Evolutionary conservation across 2,329 filamentous ascomycete genomes (phyloP).

Genomic region (Fusarium coffeatum): DNA sequence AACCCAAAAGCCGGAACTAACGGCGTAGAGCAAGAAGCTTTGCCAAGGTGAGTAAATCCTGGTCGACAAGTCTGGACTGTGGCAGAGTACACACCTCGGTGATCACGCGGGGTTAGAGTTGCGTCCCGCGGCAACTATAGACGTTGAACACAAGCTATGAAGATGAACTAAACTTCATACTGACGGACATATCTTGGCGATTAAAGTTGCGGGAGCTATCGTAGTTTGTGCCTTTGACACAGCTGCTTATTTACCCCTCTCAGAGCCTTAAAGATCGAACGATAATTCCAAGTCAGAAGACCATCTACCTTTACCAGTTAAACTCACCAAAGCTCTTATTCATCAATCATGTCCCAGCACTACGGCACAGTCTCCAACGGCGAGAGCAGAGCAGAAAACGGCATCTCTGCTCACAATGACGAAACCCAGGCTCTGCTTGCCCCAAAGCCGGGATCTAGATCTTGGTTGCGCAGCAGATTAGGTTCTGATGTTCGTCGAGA

Average conservation of each 20-base stretch:
- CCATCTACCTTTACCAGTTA: background rate
- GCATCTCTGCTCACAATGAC: conserved; percentile 2
- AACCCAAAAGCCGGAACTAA: background rate
- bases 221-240: background rate
- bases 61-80: background rate
- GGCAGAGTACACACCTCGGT: conserved; percentile 1
- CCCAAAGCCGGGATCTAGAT: conserved; percentile 27
- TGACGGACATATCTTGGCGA: background rate
- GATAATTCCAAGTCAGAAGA: background rate
- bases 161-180: background rate
- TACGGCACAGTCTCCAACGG: conserved; percentile 36
- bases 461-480: conserved; percentile 38
- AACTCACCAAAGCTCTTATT: background rate
- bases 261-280: background rate
- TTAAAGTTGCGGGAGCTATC: background rate
- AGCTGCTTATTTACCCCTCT: conserved; percentile 17
- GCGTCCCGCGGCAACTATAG: background rate
- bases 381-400: conserved; percentile 16
- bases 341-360: conserved; percentile 3
- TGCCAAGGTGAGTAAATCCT: background rate
- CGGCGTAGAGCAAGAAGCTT: background rate
- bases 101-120: conserved; percentile 5
- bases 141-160: background rate
- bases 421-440: conserved; percentile 35
- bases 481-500: conserved; percentile 55